phyloP scores from a whole-genome alignment of 75 land plant genomes.

The Adiantum capillusveneris region DNA sequence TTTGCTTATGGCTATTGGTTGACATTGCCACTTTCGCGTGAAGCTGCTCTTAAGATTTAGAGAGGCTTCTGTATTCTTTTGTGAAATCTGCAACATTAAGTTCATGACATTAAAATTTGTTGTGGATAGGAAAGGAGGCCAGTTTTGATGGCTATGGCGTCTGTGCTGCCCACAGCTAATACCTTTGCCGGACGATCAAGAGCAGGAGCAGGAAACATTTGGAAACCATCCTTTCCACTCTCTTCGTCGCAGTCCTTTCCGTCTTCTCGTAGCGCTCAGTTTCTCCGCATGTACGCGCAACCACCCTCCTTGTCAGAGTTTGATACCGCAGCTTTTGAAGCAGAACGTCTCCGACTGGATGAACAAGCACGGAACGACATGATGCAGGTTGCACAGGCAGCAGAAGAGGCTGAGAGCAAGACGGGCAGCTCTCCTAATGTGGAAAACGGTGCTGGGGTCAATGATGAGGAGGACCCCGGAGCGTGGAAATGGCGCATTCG shows the following conservation, averaged over 20 bases:
- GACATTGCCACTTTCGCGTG: no score
- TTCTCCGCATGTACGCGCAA: constrained; percentile 1
- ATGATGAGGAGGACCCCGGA: background rate
- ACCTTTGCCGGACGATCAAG: background rate
- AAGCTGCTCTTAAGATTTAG: no score
- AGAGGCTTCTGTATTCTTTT: no score
- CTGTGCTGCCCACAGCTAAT: background rate
- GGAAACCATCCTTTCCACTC: background rate
- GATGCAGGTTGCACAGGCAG: constrained; percentile 29
- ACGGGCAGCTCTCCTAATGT: background rate
- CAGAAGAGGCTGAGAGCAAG: constrained; percentile 7
- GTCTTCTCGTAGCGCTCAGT: background rate
- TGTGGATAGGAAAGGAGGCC: no score
- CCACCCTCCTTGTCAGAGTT: constrained; percentile 13
- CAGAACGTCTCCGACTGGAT: constrained; percentile 62
- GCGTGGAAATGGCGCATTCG: constrained; percentile 91
- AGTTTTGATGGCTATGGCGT: constrained; percentile 6
- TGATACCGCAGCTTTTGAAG: constrained; percentile 52
- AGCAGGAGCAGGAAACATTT: background rate
- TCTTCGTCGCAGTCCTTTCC: background rate
- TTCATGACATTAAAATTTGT: no score
- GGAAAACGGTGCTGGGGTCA: background rate
- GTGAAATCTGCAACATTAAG: no score
- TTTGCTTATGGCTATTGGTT: no score
- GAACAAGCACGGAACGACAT: constrained; percentile 51